These are phyloP conservation scores for Rhodomyrtus tomentosa DNA, from an alignment of 345 rosid genomes.

Conservation along the genomic window DNA sequence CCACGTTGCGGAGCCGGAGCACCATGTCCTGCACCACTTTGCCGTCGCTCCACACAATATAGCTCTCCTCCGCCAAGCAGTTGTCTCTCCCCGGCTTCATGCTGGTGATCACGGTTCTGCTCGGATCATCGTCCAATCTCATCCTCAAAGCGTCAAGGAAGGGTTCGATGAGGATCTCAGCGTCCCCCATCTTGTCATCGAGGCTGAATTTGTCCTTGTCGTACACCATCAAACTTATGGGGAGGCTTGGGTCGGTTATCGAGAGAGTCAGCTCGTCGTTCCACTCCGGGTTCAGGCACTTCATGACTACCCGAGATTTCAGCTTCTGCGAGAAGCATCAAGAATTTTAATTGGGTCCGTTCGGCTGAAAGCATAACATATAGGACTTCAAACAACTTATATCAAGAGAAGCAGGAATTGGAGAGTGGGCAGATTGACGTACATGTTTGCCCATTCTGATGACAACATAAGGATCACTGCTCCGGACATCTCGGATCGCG, in stretches of 20 bases:
- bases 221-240: constrained; percentile 36
- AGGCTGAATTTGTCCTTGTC: not conserved
- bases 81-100: not conserved
- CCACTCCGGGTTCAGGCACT: constrained; percentile 63
- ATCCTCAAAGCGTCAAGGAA: not conserved
- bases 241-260: constrained; percentile 40
- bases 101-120: not conserved
- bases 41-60: not conserved
- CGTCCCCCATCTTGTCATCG: not conserved
- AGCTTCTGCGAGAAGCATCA: constrained; percentile 34
- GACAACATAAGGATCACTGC: constrained; percentile 4
- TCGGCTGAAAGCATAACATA: not conserved
- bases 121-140: not conserved
- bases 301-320: constrained; percentile 59
- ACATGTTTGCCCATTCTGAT: not conserved
- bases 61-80: constrained; percentile 8
- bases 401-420: not conserved
- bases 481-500: constrained; percentile 57
- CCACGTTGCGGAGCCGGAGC: constrained; percentile 6
- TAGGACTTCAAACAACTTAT: not conserved
- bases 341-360: not conserved
- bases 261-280: constrained; percentile 64
- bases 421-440: not conserved
- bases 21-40: constrained; percentile 1
- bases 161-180: not conserved